These are phyloP conservation scores for Alternaria panax DNA, from an alignment of 2,329 filamentous ascomycete genomes.

Conservation along the genomic window DNA sequence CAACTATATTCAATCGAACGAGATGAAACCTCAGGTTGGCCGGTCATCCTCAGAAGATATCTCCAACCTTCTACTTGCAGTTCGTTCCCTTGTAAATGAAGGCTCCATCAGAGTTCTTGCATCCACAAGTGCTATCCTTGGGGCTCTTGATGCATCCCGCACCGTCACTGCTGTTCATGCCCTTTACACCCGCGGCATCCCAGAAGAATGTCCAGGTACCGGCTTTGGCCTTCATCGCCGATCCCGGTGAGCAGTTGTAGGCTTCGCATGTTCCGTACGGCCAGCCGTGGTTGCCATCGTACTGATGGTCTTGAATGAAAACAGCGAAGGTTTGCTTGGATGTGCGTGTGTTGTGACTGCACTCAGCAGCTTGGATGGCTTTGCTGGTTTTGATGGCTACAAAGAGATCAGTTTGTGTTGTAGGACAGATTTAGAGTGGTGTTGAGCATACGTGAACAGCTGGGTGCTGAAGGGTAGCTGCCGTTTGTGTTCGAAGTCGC, in stretches of 20 bases:
- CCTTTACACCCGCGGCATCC: constrained; percentile 27
- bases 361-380: constrained; percentile 55
- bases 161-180: constrained; percentile 29
- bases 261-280: constrained; percentile 57
- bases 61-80: background rate
- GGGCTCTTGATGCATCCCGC: constrained; percentile 40
- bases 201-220: constrained; percentile 38
- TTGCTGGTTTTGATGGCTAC: constrained; percentile 42
- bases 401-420: background rate
- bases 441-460: constrained; percentile 31
- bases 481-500: constrained; percentile 49
- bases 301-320: constrained; percentile 56
- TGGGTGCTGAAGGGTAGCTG: constrained; percentile 35
- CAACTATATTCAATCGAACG: background rate
- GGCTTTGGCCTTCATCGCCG: constrained; percentile 17
- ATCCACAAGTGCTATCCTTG: constrained; percentile 32
- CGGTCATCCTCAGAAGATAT: background rate
- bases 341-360: constrained; percentile 52
- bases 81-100: constrained; percentile 28
- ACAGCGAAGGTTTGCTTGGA: constrained; percentile 51
- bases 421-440: background rate
- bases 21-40: background rate
- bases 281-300: constrained; percentile 53
- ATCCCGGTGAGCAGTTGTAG: constrained; percentile 32
- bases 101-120: constrained; percentile 35